Evolutionary conservation across 306 rosid species (phyloP).

Genomic region (Vigna unguiculata): DNA sequence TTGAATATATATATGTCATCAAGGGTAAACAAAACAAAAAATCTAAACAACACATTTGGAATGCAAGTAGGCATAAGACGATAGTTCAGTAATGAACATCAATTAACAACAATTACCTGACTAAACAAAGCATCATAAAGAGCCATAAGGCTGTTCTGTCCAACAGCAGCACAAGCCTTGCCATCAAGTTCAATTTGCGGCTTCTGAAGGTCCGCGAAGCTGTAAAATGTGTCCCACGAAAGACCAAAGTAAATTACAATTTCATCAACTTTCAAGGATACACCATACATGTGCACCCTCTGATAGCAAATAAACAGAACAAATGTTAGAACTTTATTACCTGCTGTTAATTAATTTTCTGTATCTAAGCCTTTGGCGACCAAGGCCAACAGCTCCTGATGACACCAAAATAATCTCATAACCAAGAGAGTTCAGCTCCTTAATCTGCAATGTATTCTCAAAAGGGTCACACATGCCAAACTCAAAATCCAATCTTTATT

Average conservation of each 20-base stretch:
- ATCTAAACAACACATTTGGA: background rate
- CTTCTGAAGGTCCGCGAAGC: slow-evolving; percentile 97
- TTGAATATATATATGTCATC: slow-evolving; percentile 13
- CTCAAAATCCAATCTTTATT: slow-evolving; percentile 40
- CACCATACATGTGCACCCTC: background rate
- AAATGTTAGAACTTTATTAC: slow-evolving; percentile 47
- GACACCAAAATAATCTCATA: slow-evolving; percentile 93
- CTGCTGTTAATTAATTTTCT: slow-evolving; percentile 91
- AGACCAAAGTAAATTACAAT: slow-evolving; percentile 26
- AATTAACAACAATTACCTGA: slow-evolving; percentile 69
- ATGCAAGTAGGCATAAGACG: slow-evolving; percentile 10
- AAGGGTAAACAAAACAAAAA: background rate
- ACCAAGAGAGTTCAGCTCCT: slow-evolving; percentile 80
- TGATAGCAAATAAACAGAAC: background rate
- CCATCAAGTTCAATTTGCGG: slow-evolving; percentile 97
- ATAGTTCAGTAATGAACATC: background rate
- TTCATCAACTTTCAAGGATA: slow-evolving; percentile 31
- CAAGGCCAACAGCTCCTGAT: slow-evolving; percentile 98
- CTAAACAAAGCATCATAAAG: slow-evolving; percentile 84
- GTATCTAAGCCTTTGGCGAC: slow-evolving; percentile 92
- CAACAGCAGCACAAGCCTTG: slow-evolving; percentile 99
- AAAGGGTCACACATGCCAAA: slow-evolving; percentile 28
- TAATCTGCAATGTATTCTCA: slow-evolving; percentile 67
- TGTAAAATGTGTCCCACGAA: slow-evolving; percentile 43
- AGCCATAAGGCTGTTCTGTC: slow-evolving; percentile 94